These are phyloP conservation scores for Saccharomycopsis selenospora DNA, from an alignment of 805 yeast species.

Conservation along the genomic window DNA sequence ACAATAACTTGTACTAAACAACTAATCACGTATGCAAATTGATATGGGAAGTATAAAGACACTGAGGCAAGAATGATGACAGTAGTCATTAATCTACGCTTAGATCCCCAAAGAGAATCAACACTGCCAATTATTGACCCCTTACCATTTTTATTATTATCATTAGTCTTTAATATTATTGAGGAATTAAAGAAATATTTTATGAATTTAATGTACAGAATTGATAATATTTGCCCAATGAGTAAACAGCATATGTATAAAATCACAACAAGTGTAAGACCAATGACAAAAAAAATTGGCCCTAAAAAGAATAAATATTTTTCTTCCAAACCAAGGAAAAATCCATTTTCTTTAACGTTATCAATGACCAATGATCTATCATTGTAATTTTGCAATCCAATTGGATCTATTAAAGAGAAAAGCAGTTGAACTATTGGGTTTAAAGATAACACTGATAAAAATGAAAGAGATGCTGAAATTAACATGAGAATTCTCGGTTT, in stretches of 20 bases:
- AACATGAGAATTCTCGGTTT: slow-evolving; percentile 25
- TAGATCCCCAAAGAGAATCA: no score
- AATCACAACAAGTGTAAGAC: slow-evolving; percentile 42
- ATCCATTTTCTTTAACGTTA: slow-evolving; percentile 42
- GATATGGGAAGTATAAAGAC: slow-evolving; percentile 68
- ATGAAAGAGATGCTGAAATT: slow-evolving; percentile 26
- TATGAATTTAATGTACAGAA: no score
- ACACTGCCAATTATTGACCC: no score
- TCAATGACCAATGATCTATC: slow-evolving; percentile 33
- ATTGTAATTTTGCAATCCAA: slow-evolving; percentile 41
- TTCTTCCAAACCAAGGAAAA: slow-evolving; percentile 63
- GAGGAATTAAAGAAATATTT: no score
- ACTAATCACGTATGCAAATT: slow-evolving; percentile 62
- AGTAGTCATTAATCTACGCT: slow-evolving; percentile 30
- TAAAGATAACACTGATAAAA: slow-evolving; percentile 35
- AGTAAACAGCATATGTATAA: no score
- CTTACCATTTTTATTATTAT: no score
- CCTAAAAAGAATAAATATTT: slow-evolving; percentile 49
- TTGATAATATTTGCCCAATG: no score
- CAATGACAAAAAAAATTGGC: slow-evolving; percentile 43
- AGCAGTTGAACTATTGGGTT: slow-evolving; percentile 32
- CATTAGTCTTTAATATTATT: no score
- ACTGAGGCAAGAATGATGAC: slow-evolving; percentile 38
- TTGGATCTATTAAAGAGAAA: slow-evolving; percentile 45
- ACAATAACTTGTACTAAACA: slow-evolving; percentile 51